Evolutionary conservation across 805 yeast genomes (phyloP).

Genomic region (Cyberlindnera meyerae): DNA sequence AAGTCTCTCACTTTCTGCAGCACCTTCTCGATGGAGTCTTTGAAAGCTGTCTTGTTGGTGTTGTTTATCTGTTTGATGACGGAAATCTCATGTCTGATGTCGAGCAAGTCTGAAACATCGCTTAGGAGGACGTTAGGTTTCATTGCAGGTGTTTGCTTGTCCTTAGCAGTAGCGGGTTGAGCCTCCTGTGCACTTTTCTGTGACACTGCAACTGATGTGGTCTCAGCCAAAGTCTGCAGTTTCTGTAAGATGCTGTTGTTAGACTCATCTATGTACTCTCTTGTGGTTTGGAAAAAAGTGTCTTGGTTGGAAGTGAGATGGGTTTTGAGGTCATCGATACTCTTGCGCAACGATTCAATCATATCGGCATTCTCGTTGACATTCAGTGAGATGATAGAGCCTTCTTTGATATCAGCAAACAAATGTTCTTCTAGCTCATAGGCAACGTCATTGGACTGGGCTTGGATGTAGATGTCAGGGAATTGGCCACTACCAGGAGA

Average conservation of each 20-base stretch:
- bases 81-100: constrained; percentile 54
- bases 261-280: constrained; percentile 24
- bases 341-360: constrained; percentile 13
- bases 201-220: constrained; percentile 4
- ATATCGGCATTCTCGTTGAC: constrained; percentile 35
- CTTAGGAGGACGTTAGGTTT: constrained; percentile 5
- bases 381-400: constrained; percentile 54
- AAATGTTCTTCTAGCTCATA: constrained; percentile 77
- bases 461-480: constrained; percentile 75
- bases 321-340: constrained; percentile 17
- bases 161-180: background rate
- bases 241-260: constrained; percentile 16
- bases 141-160: background rate
- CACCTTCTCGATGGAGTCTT: constrained; percentile 39
- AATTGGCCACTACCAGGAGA: constrained; percentile 67
- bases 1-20: constrained; percentile 45
- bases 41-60: constrained; percentile 38
- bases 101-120: constrained; percentile 27
- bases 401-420: constrained; percentile 53
- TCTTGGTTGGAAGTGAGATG: constrained; percentile 12
- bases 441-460: constrained; percentile 50
- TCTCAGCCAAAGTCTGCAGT: constrained; percentile 13
- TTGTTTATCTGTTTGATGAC: constrained; percentile 53
- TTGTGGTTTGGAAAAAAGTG: constrained; percentile 15
- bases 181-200: background rate